Evolutionary conservation across 768 basidiomycete genomes (phyloP).

Genomic region (Scleroderma citrinum): DNA sequence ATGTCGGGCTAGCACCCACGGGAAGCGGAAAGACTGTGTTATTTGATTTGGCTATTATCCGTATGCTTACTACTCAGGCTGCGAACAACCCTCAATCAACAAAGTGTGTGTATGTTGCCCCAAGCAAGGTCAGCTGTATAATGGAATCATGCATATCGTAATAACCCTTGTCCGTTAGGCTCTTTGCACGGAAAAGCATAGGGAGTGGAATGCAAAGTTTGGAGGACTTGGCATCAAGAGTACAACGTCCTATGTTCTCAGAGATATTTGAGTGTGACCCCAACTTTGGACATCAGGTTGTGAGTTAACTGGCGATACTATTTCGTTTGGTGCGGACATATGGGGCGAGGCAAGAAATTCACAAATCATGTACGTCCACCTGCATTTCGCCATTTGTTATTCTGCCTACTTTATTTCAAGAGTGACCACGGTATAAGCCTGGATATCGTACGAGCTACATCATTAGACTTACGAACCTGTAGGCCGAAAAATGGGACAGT

Average conservation of each 20-base stretch:
- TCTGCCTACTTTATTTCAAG: slow-evolving; percentile 28
- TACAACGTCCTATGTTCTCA: slow-evolving; percentile 24
- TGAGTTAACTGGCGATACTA: slow-evolving; percentile 91
- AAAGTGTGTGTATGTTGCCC: slow-evolving; percentile 90
- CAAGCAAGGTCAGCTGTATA: slow-evolving; percentile 62
- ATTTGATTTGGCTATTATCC: slow-evolving; percentile 87
- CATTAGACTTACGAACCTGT: slow-evolving; percentile 1
- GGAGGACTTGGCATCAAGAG: slow-evolving; percentile 71
- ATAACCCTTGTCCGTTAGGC: slow-evolving; percentile 47
- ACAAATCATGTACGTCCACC: slow-evolving; percentile 61
- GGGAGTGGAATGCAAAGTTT: slow-evolving; percentile 84
- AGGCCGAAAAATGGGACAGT: slow-evolving; percentile 98
- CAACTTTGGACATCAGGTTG: slow-evolving; percentile 45
- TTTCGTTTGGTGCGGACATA: slow-evolving; percentile 52
- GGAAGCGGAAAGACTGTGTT: slow-evolving; percentile 95
- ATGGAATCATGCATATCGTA: background rate
- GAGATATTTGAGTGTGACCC: background rate
- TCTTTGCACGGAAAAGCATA: slow-evolving; percentile 75
- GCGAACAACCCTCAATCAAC: slow-evolving; percentile 26
- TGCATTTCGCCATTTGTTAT: slow-evolving; percentile 2
- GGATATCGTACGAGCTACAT: background rate
- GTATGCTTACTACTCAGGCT: slow-evolving; percentile 51
- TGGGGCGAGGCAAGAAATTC: slow-evolving; percentile 74
- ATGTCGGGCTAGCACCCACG: slow-evolving; percentile 66
- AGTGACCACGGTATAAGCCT: slow-evolving; percentile 63